A percentile compares a stretch with the other conserved stretches of the same genome.
These are phyloP conservation scores for Stephania yunnanensis DNA, from an alignment of 164 flowering plant genomes.

Conservation along the genomic window DNA sequence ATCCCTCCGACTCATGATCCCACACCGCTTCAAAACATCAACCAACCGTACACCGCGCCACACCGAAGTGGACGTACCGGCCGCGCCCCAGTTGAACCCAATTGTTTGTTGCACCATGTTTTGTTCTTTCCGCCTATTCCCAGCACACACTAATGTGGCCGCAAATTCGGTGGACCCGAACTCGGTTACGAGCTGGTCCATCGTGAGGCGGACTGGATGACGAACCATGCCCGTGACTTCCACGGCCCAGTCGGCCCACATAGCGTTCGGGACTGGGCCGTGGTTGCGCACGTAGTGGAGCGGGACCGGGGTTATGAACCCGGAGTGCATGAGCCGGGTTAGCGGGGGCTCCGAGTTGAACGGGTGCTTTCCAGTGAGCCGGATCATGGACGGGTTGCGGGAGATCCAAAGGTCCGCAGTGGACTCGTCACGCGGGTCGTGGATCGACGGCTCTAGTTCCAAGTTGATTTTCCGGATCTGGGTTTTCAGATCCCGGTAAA, in stretches of 20 bases:
- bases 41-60: constrained; percentile 78
- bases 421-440: constrained; percentile 55
- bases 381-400: constrained; percentile 68
- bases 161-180: constrained; percentile 63
- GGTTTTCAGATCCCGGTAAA: constrained; percentile 8
- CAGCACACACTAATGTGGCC: constrained; percentile 89
- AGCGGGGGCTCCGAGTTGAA: constrained; percentile 85
- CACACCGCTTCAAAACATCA: constrained; percentile 63
- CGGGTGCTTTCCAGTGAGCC: constrained; percentile 95
- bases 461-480: constrained; percentile 22
- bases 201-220: constrained; percentile 53
- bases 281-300: constrained; percentile 99
- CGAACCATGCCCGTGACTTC: constrained; percentile 77
- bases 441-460: constrained; percentile 51
- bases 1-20: constrained; percentile 36
- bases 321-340: constrained; percentile 74
- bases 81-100: constrained; percentile 97
- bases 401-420: constrained; percentile 80
- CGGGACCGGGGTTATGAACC: constrained; percentile 86
- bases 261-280: constrained; percentile 67
- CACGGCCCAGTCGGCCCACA: constrained; percentile 76
- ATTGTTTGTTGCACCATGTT: constrained; percentile 81
- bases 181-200: constrained; percentile 69
- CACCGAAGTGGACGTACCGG: constrained; percentile 76
- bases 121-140: constrained; percentile 90